These are phyloP conservation scores for Saccharomyces hybrid DNA, from an alignment of 1,139 yeast genomes.

Conservation along the genomic window DNA sequence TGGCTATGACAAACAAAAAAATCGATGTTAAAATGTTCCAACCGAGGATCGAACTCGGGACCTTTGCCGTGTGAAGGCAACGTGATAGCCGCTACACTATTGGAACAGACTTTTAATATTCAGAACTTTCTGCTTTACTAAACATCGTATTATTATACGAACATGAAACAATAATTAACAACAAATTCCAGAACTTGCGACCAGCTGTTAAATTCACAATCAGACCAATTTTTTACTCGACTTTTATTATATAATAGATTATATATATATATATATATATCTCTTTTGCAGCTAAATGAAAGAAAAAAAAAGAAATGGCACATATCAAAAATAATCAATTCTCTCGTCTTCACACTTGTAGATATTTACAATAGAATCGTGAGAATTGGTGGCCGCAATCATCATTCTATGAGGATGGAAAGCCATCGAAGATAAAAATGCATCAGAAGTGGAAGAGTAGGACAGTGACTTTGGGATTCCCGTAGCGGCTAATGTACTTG, in stretches of 20 bases:
- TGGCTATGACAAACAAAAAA: constrained; percentile 2
- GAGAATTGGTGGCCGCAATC: constrained; percentile 78
- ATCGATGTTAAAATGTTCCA: constrained; percentile 12
- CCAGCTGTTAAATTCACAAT: background rate
- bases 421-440: constrained; percentile 56
- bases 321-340: constrained; percentile 4
- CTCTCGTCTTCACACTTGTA: constrained; percentile 44
- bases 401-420: constrained; percentile 95
- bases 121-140: background rate
- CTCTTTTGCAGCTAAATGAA: background rate
- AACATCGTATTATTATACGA: background rate
- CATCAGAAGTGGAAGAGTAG: constrained; percentile 20
- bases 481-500: constrained; percentile 28
- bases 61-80: constrained; percentile 27
- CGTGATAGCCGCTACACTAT: constrained; percentile 25
- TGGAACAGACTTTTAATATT: constrained; percentile 4
- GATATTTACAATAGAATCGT: constrained; percentile 65
- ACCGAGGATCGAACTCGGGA: constrained; percentile 25
- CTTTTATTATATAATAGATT: background rate
- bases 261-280: background rate
- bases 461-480: constrained; percentile 21
- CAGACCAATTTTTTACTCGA: background rate
- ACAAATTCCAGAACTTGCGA: background rate
- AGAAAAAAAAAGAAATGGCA: background rate
- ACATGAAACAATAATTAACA: background rate